Evolutionary conservation across 2,329 filamentous ascomycete species (phyloP).

Genomic region (Hypoxylon sp.): DNA sequence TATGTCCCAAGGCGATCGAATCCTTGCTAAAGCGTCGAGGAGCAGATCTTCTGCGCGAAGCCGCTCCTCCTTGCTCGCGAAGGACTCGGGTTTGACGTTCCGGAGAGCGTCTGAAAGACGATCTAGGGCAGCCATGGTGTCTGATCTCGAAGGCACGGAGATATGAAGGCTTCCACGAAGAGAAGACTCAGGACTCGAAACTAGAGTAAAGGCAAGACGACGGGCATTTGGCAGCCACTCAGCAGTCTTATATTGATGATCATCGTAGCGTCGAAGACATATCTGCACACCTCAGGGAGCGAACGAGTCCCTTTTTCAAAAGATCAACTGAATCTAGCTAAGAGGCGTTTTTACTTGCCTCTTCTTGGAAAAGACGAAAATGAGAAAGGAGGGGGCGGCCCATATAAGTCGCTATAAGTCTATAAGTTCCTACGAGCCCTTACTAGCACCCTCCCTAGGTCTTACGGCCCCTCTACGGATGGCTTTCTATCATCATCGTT

Average conservation of each 20-base stretch:
- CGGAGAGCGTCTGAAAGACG: slow-evolving; percentile 15
- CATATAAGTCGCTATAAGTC: no score
- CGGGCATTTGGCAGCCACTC: neutral
- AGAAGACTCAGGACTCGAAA: neutral
- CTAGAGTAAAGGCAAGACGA: neutral
- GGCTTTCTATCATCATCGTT: no score
- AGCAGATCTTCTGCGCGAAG: slow-evolving; percentile 41
- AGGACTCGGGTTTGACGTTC: slow-evolving; percentile 40
- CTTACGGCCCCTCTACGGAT: no score
- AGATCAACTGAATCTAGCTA: no score
- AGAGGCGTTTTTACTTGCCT: no score
- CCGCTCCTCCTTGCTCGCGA: slow-evolving; percentile 47
- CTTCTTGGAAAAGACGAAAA: no score
- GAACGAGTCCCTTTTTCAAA: no score
- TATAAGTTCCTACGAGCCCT: no score
- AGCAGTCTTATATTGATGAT: neutral
- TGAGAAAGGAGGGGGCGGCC: no score
- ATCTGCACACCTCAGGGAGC: no score
- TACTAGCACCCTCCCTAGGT: no score
- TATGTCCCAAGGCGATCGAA: slow-evolving; percentile 49
- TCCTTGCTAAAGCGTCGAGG: slow-evolving; percentile 41
- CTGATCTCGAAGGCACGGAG: neutral
- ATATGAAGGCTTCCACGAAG: neutral
- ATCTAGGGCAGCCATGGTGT: slow-evolving; percentile 4
- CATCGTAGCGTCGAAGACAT: no score